A percentile compares a stretch with the other conserved stretches of the same genome.
These are phyloP conservation scores for Darksidea phi DNA, from an alignment of 495 filamentous ascomycete genomes.

Conservation along the genomic window DNA sequence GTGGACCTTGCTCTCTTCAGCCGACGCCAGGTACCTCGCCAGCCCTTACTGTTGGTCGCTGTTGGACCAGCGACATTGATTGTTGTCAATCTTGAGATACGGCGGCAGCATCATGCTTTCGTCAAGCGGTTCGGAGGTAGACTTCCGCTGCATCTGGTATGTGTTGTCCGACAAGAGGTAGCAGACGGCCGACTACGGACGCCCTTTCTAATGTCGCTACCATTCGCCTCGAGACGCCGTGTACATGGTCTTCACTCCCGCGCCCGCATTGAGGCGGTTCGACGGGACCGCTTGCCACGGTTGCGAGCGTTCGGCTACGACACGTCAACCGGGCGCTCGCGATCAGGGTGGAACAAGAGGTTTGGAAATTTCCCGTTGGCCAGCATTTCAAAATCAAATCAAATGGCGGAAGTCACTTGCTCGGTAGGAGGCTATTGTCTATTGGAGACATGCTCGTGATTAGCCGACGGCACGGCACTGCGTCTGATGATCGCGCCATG, in stretches of 20 bases:
- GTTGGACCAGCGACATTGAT: conserved; percentile 24
- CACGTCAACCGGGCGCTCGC: conserved; percentile 18
- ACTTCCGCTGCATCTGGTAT: conserved; percentile 23
- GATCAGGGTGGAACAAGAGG: conserved; percentile 4
- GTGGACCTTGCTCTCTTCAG: conserved; percentile 24
- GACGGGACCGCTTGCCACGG: background rate
- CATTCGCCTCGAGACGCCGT: too few relatives aligned
- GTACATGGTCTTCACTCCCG: background rate
- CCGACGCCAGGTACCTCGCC: conserved; percentile 30
- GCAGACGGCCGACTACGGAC: background rate
- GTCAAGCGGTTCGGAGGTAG: conserved; percentile 17
- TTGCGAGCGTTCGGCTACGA: conserved; percentile 8
- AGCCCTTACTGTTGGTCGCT: conserved; percentile 12
- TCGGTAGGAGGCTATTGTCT: conserved; percentile 19
- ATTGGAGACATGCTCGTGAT: conserved; percentile 14
- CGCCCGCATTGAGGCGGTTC: conserved; percentile 3
- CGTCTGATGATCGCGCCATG: conserved; percentile 21
- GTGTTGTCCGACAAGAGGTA: conserved; percentile 7
- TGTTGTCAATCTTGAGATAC: conserved; percentile 21
- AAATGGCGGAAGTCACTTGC: background rate
- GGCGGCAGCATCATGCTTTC: conserved; percentile 15
- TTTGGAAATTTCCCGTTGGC: conserved; percentile 27
- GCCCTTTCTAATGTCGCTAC: too few relatives aligned
- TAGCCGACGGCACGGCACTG: conserved; percentile 34
- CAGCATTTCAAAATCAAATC: conserved; percentile 24